Conservation (phyloP, 2,329 filamentous ascomycete species). For the Colletotrichum gigasporum region DNA sequence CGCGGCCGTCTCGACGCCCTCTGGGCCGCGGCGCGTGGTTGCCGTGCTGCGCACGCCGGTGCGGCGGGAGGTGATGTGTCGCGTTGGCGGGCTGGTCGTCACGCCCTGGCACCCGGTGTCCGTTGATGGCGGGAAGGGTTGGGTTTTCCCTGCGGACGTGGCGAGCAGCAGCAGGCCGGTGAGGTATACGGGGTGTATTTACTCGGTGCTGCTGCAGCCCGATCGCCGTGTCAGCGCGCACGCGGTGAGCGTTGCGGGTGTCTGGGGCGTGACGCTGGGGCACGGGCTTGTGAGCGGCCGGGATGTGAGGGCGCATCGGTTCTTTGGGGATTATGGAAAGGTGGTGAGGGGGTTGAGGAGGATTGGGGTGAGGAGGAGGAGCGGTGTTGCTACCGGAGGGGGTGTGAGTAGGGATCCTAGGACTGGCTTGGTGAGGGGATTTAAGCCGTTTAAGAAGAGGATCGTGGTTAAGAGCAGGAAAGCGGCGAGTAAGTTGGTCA, state of each 20-base stretch:
- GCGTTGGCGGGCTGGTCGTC: constrained; percentile 56
- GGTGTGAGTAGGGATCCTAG: constrained; percentile 49
- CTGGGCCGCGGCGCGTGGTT: constrained; percentile 57
- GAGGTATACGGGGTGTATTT: constrained; percentile 61
- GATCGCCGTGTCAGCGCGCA: constrained; percentile 56
- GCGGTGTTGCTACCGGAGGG: constrained; percentile 54
- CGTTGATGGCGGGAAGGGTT: constrained; percentile 43
- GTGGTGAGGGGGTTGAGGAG: constrained; percentile 51
- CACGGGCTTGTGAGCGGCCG: constrained; percentile 57
- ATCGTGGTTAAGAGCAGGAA: background rate
- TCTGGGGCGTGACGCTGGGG: constrained; percentile 67
- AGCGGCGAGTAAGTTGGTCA: background rate
- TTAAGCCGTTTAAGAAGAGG: constrained; percentile 16
- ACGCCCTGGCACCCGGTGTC: constrained; percentile 70
- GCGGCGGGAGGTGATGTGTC: constrained; percentile 50
- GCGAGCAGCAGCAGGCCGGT: constrained; percentile 41
- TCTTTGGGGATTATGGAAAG: constrained; percentile 61
- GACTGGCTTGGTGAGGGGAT: constrained; percentile 51
- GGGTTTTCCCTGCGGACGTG: constrained; percentile 57
- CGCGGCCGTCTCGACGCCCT: constrained; percentile 59
- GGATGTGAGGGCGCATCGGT: constrained; percentile 59
- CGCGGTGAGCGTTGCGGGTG: constrained; percentile 55
- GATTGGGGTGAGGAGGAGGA: constrained; percentile 40
- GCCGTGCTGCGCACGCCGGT: constrained; percentile 62
- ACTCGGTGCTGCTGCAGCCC: constrained; percentile 64